Percentiles rank a stretch among this genome's conserved stretches.
phyloP scores from a whole-genome alignment of 441 rosid species.

The Lepidium campestre region DNA sequence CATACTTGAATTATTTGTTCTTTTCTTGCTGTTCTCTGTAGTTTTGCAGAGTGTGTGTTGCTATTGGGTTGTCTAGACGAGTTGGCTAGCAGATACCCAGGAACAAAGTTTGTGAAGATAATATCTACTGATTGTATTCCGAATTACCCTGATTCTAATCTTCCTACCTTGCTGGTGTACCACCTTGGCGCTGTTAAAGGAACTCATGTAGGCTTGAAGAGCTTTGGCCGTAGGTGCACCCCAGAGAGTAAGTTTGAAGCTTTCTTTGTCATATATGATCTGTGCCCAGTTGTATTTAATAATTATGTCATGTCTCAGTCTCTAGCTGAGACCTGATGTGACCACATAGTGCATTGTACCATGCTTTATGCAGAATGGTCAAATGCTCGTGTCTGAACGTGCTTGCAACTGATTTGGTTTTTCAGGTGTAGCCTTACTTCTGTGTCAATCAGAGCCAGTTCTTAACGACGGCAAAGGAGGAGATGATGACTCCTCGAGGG shows the following conservation, averaged over 20 bases:
- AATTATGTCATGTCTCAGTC: not conserved
- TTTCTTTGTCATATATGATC: not conserved
- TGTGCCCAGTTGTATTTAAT: constrained; percentile 2
- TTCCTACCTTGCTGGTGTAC: constrained; percentile 89
- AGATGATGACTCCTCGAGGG: constrained; percentile 63
- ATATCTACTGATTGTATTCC: constrained; percentile 98
- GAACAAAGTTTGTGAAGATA: constrained; percentile 89
- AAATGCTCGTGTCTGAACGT: constrained; percentile 2
- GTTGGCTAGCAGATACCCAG: constrained; percentile 77
- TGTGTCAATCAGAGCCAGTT: constrained; percentile 90
- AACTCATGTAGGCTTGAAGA: constrained; percentile 74
- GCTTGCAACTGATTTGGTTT: constrained; percentile 1
- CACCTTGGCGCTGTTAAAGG: constrained; percentile 89
- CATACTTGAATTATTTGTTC: not conserved
- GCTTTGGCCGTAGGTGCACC: constrained; percentile 88
- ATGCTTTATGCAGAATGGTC: not conserved
- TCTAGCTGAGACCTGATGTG: not conserved
- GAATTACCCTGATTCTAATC: constrained; percentile 85
- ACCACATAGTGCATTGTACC: not conserved
- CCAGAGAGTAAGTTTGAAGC: constrained; percentile 65
- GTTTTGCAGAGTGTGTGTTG: constrained; percentile 68
- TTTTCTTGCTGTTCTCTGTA: constrained; percentile 23
- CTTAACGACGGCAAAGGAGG: constrained; percentile 88
- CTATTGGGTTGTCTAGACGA: constrained; percentile 79
- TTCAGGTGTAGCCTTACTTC: constrained; percentile 88